Evolutionary conservation across 139 green algal species (phyloP).

Genomic region (Coelastrella sp.): DNA sequence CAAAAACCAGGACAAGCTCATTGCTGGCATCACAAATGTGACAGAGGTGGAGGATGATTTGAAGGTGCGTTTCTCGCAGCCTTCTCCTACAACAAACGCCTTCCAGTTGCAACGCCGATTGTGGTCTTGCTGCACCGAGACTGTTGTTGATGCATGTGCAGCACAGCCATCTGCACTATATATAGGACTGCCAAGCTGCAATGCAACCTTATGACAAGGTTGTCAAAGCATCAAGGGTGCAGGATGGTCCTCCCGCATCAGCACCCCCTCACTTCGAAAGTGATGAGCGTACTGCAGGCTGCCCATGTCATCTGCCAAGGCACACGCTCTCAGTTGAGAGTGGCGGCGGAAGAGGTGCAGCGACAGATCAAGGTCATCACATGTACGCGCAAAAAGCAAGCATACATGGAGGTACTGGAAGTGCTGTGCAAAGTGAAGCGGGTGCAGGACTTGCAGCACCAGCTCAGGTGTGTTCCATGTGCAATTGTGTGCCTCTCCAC

Average conservation of each 20-base stretch:
- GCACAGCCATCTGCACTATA: no score
- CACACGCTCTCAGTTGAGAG: constrained; percentile 51
- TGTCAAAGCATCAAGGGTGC: no score
- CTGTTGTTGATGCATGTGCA: no score
- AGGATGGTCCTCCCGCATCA: no score
- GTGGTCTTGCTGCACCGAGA: neutral
- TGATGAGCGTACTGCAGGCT: neutral
- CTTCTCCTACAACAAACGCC: no score
- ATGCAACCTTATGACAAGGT: no score
- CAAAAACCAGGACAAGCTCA: constrained; percentile 72
- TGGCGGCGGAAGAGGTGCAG: constrained; percentile 60
- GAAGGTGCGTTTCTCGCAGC: constrained; percentile 34
- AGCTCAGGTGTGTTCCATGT: constrained; percentile 56
- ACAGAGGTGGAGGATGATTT: constrained; percentile 58
- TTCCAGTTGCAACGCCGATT: neutral
- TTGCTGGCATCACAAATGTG: constrained; percentile 59
- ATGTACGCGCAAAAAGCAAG: constrained; percentile 63
- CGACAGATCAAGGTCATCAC: constrained; percentile 62
- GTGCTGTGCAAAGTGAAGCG: constrained; percentile 53
- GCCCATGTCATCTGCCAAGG: constrained; percentile 55
- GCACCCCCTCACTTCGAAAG: neutral
- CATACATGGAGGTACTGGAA: constrained; percentile 63
- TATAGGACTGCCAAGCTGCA: no score
- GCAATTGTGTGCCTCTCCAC: no score
- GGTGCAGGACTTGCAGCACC: constrained; percentile 55